These are phyloP conservation scores for Arthrobotrys sinensis DNA, from an alignment of 2,329 filamentous ascomycete genomes.

Conservation along the genomic window DNA sequence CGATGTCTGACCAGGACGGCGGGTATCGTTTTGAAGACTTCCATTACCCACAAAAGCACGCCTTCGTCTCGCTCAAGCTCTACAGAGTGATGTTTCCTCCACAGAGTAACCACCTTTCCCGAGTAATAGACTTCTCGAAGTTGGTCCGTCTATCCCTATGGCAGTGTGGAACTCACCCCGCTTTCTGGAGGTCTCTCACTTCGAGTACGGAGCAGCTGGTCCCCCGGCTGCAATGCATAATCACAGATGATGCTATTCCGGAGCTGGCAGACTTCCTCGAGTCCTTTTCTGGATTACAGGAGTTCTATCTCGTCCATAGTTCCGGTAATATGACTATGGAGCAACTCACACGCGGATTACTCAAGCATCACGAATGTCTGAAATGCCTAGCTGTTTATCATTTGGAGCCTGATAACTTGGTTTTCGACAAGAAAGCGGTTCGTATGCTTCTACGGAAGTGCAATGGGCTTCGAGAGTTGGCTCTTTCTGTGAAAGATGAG, in stretches of 20 bases:
- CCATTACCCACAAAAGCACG: conserved; percentile 60
- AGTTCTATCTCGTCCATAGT: conserved; percentile 60
- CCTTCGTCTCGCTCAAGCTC: conserved; percentile 58
- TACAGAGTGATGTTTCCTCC: conserved; percentile 61
- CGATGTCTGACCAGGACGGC: conserved; percentile 54
- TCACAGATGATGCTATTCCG: conserved; percentile 60
- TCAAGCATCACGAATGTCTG: conserved; percentile 59
- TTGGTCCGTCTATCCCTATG: conserved; percentile 56
- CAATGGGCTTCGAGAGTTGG: conserved; percentile 49
- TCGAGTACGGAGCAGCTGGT: conserved; percentile 56
- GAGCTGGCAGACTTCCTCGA: conserved; percentile 60
- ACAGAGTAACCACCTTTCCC: conserved; percentile 58
- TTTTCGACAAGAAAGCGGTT: conserved; percentile 59
- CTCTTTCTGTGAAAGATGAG: conserved; percentile 58
- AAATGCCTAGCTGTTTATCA: conserved; percentile 61
- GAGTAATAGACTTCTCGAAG: conserved; percentile 59
- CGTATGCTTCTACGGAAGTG: conserved; percentile 51
- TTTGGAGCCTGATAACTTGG: conserved; percentile 51
- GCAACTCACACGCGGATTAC: conserved; percentile 48
- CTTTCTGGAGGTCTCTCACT: conserved; percentile 58
- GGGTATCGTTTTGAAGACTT: conserved; percentile 58
- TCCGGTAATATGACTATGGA: conserved; percentile 61
- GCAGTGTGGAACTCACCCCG: conserved; percentile 59
- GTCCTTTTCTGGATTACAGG: conserved; percentile 56
- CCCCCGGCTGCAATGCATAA: conserved; percentile 58